phyloP scores from a whole-genome alignment of 768 basidiomycete species.

The Infundibulicybe gibba region DNA sequence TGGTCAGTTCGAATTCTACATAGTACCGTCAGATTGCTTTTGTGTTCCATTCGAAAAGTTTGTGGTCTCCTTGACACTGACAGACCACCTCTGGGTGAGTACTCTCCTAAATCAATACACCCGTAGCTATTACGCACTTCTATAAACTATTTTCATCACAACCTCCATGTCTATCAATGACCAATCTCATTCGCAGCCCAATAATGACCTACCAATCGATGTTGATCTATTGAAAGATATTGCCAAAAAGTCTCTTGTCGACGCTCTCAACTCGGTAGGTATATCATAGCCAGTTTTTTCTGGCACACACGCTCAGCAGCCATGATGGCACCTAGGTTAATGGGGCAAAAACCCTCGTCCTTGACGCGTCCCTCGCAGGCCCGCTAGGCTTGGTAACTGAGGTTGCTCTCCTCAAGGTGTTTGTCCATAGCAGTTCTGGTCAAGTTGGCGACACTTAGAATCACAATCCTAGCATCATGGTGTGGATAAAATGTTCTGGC shows the following conservation, averaged over 20 bases:
- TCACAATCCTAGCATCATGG: conserved; percentile 80
- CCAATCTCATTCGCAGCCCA: conserved; percentile 13
- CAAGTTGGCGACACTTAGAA: neutral
- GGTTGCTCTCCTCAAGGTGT: conserved; percentile 86
- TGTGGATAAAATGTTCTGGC: conserved; percentile 99
- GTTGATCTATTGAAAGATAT: conserved; percentile 71
- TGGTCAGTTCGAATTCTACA: no score
- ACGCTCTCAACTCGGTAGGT: conserved; percentile 78
- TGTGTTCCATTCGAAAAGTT: no score
- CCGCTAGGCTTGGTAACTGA: conserved; percentile 95
- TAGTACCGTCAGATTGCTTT: no score
- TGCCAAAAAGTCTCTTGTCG: conserved; percentile 76
- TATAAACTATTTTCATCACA: conserved; percentile 3
- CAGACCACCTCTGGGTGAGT: no score
- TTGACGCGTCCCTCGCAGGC: conserved; percentile 84
- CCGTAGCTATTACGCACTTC: no score
- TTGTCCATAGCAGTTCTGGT: neutral
- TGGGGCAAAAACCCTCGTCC: conserved; percentile 94
- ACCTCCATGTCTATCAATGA: conserved; percentile 10
- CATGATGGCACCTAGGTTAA: conserved; percentile 60
- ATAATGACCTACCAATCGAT: conserved; percentile 43
- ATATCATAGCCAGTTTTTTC: neutral
- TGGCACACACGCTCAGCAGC: neutral
- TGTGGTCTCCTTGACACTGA: no score
- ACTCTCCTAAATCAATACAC: no score